Evolutionary conservation across 1,139 yeast genomes (phyloP).

Genomic region (Geotrichum phurueaensis): DNA sequence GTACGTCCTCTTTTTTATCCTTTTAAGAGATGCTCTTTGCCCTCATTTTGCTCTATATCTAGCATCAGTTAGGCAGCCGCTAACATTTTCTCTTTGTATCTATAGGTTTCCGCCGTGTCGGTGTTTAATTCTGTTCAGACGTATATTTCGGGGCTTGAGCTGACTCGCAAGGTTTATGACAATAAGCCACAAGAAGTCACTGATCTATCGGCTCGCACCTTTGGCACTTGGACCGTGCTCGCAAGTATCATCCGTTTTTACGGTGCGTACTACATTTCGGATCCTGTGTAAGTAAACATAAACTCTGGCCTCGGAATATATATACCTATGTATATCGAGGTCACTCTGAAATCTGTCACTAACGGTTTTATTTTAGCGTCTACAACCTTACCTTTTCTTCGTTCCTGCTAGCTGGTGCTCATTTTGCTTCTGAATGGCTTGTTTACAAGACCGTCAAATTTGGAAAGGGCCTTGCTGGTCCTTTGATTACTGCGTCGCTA

Average conservation of each 20-base stretch:
- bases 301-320: neutral
- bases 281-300: conserved; percentile 42
- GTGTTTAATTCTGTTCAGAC: conserved; percentile 86
- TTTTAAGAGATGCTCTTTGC: neutral
- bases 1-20: conserved; percentile 28
- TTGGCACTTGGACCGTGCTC: conserved; percentile 95
- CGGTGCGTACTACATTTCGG: conserved; percentile 71
- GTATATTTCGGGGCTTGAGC: conserved; percentile 63
- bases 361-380: conserved; percentile 33
- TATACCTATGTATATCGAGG: neutral
- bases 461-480: conserved; percentile 87
- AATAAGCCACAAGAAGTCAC: conserved; percentile 62
- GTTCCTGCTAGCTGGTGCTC: conserved; percentile 77
- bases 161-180: conserved; percentile 77
- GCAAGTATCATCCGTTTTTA: conserved; percentile 79
- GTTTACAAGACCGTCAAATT: conserved; percentile 70
- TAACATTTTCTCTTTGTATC: neutral
- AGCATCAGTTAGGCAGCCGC: neutral
- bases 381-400: conserved; percentile 77
- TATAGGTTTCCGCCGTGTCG: conserved; percentile 75
- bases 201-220: conserved; percentile 80
- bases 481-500: conserved; percentile 54
- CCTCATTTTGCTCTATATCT: neutral
- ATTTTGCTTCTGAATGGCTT: conserved; percentile 80
- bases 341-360: neutral